These are phyloP conservation scores for Candida maesae DNA, from an alignment of 805 yeast species.

Conservation along the genomic window DNA sequence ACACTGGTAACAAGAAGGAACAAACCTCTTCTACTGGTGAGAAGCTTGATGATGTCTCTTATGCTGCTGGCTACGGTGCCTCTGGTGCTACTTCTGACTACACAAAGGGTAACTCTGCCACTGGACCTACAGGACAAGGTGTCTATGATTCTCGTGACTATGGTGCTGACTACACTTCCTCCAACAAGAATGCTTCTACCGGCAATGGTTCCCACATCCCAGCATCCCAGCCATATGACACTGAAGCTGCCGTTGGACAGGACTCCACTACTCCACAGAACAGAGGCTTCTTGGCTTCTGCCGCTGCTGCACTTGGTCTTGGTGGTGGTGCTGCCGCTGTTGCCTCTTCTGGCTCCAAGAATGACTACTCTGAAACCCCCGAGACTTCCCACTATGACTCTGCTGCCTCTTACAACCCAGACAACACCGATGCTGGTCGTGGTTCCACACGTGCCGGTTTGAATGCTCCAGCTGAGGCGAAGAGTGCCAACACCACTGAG, in stretches of 20 bases:
- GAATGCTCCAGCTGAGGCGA: conserved; percentile 9
- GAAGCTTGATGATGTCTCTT: conserved; percentile 10
- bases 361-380: neutral
- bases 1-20: too few relatives aligned
- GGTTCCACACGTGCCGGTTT: conserved; percentile 20
- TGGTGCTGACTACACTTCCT: neutral
- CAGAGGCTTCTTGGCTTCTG: conserved; percentile 11
- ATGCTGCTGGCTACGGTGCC: conserved; percentile 12
- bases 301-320: conserved; percentile 15
- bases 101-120: neutral
- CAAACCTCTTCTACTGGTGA: too few relatives aligned
- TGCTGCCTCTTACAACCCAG: conserved; percentile 2
- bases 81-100: conserved; percentile 11
- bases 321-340: conserved; percentile 12
- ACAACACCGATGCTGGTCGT: conserved; percentile 10
- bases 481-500: conserved; percentile 12
- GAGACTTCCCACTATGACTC: neutral
- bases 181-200: neutral
- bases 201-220: neutral
- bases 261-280: conserved; percentile 2
- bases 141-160: conserved; percentile 2
- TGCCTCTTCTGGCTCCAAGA: neutral
- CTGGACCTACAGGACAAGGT: neutral
- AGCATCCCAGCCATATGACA: conserved; percentile 5
- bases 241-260: conserved; percentile 7